Evolutionary conservation across 176 grass and related monocot genomes (phyloP).

Genomic region (Calamus simplicifolius): DNA sequence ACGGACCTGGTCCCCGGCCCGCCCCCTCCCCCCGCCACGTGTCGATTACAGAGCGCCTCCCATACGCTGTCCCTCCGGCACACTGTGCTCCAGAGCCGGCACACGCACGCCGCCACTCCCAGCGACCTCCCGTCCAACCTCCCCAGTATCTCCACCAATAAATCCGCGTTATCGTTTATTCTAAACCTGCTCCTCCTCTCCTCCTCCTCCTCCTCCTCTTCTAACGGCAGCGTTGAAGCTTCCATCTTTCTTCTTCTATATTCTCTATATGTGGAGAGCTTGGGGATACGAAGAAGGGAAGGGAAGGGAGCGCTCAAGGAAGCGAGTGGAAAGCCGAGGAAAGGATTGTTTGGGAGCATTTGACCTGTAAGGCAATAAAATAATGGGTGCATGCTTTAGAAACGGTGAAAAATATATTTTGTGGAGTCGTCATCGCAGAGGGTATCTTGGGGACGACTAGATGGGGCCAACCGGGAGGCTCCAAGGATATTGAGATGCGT

Average conservation of each 20-base stretch:
- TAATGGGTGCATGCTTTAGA: too few species aligned
- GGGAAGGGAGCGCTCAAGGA: too few species aligned
- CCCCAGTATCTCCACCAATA: constrained; percentile 12
- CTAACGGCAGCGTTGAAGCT: background rate
- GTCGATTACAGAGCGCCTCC: constrained; percentile 18
- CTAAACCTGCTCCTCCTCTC: background rate
- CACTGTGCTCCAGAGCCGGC: constrained; percentile 16
- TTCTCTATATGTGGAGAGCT: background rate
- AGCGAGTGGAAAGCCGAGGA: too few species aligned
- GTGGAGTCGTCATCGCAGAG: background rate
- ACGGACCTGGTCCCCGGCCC: background rate
- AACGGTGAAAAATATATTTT: too few species aligned
- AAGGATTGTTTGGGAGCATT: background rate
- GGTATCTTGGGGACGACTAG: constrained; percentile 44
- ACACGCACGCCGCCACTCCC: constrained; percentile 15
- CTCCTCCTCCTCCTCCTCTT: background rate
- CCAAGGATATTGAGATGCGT: constrained; percentile 71
- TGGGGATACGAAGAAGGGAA: background rate
- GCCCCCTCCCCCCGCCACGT: background rate
- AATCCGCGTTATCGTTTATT: constrained; percentile 22
- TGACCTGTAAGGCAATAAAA: background rate
- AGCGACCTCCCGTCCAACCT: constrained; percentile 20
- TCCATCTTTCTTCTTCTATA: background rate
- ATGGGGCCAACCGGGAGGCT: constrained; percentile 58
- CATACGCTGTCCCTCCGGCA: constrained; percentile 7